These are phyloP conservation scores for Kluyveromyces nonfermentans DNA, from an alignment of 805 yeast species.

Conservation along the genomic window DNA sequence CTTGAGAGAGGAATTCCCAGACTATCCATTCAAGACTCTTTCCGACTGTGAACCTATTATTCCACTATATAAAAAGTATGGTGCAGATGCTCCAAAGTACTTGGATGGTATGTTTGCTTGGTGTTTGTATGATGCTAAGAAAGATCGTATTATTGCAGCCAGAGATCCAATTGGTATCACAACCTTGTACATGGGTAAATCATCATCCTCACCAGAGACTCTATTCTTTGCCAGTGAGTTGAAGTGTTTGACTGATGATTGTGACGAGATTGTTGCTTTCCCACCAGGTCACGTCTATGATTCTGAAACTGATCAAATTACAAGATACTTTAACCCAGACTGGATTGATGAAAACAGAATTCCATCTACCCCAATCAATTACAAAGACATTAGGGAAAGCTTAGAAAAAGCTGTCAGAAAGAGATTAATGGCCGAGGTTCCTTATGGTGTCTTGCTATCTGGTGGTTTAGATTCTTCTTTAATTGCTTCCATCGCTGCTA, in stretches of 20 bases:
- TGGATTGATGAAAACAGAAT: slow-evolving; percentile 85
- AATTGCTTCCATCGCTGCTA: slow-evolving; percentile 94
- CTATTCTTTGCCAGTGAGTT: slow-evolving; percentile 90
- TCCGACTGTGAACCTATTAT: slow-evolving; percentile 97
- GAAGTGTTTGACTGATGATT: slow-evolving; percentile 87
- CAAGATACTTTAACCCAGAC: slow-evolving; percentile 82
- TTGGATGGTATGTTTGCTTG: slow-evolving; percentile 98
- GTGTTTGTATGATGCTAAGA: slow-evolving; percentile 74
- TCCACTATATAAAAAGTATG: slow-evolving; percentile 83
- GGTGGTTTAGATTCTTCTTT: slow-evolving; percentile 97
- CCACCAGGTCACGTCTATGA: slow-evolving; percentile 98
- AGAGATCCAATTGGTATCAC: slow-evolving; percentile 98
- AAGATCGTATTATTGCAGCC: slow-evolving; percentile 89
- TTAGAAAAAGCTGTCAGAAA: slow-evolving; percentile 94
- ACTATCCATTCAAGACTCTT: slow-evolving; percentile 72
- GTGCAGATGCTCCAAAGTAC: slow-evolving; percentile 79
- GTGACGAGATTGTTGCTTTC: slow-evolving; percentile 88
- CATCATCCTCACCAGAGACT: slow-evolving; percentile 56
- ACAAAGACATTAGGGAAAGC: slow-evolving; percentile 58
- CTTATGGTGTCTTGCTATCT: slow-evolving; percentile 92
- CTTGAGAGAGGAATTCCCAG: slow-evolving; percentile 64
- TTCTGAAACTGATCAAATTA: slow-evolving; percentile 74
- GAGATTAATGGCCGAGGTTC: slow-evolving; percentile 99
- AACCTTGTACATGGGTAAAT: slow-evolving; percentile 90
- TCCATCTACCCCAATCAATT: slow-evolving; percentile 73